phyloP scores from a whole-genome alignment of 495 filamentous ascomycete species.

The Penicillium odoratum region DNA sequence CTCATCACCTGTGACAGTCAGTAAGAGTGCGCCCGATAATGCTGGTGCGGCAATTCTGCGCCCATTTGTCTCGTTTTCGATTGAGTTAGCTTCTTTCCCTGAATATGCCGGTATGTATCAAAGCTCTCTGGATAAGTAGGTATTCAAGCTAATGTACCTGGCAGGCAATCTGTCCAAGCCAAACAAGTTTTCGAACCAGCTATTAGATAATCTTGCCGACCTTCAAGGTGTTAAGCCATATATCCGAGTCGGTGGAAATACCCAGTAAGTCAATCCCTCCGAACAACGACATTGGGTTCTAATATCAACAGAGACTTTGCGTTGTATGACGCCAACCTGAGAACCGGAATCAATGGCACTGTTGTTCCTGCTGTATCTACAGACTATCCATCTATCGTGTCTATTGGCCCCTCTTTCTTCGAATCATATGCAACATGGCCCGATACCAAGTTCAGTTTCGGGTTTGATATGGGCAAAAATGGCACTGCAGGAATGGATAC shows the following conservation, averaged over 20 bases:
- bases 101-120: slow-evolving; percentile 25
- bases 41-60: slow-evolving; percentile 22
- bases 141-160: not conserved
- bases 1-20: slow-evolving; percentile 15
- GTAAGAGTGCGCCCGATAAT: slow-evolving; percentile 11
- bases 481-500: slow-evolving; percentile 50
- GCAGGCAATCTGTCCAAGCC: slow-evolving; percentile 27
- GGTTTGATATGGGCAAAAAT: slow-evolving; percentile 64
- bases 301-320: slow-evolving; percentile 52
- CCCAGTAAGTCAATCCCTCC: slow-evolving; percentile 20
- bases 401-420: slow-evolving; percentile 63
- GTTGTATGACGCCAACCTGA: slow-evolving; percentile 56
- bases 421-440: slow-evolving; percentile 64
- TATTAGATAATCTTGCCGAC: slow-evolving; percentile 27
- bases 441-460: slow-evolving; percentile 57
- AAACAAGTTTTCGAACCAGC: slow-evolving; percentile 27
- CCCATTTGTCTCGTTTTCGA: slow-evolving; percentile 32
- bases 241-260: slow-evolving; percentile 32
- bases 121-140: not conserved
- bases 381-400: slow-evolving; percentile 63
- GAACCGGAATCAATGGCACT: slow-evolving; percentile 55
- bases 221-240: slow-evolving; percentile 29
- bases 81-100: slow-evolving; percentile 32
- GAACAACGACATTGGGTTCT: not conserved
- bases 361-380: slow-evolving; percentile 46